A percentile compares a stretch with the other conserved stretches of the same genome.
phyloP scores from a whole-genome alignment of 2,329 filamentous ascomycete species.

The Leptosphaerulina australis region DNA sequence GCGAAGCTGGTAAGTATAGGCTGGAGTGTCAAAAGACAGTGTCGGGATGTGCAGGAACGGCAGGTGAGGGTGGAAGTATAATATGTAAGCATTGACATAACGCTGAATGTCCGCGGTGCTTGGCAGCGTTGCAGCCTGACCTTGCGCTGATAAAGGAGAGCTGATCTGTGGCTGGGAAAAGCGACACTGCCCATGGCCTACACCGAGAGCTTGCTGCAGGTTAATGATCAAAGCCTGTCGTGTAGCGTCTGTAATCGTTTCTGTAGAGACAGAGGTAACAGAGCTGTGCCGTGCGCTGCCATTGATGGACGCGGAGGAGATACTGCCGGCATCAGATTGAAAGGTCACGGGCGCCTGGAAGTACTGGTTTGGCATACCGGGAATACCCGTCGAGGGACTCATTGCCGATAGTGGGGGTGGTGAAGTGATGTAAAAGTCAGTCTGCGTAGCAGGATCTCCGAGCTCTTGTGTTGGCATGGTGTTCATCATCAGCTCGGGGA shows the following conservation, averaged over 20 bases:
- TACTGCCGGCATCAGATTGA: conserved; percentile 68
- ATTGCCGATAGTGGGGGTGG: conserved; percentile 76
- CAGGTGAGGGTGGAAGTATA: conserved; percentile 90
- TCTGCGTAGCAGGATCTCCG: conserved; percentile 69
- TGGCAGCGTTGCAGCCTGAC: conserved; percentile 67
- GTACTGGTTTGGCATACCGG: conserved; percentile 65
- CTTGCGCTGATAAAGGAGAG: conserved; percentile 55
- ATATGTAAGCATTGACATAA: conserved; percentile 87
- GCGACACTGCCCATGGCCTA: conserved; percentile 60
- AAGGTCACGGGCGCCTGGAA: conserved; percentile 71
- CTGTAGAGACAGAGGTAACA: conserved; percentile 65
- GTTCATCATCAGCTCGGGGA: conserved; percentile 70
- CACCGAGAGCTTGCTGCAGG: conserved; percentile 64
- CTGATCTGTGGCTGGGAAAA: conserved; percentile 65
- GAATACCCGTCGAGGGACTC: conserved; percentile 70
- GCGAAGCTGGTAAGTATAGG: conserved; percentile 66
- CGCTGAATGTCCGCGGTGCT: conserved; percentile 85
- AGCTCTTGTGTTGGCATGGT: conserved; percentile 80
- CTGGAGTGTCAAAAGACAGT: conserved; percentile 82
- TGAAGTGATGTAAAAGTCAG: conserved; percentile 78
- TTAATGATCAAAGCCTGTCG: conserved; percentile 67
- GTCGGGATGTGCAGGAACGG: conserved; percentile 95
- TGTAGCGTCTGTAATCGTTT: conserved; percentile 70
- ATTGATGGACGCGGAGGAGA: conserved; percentile 71
- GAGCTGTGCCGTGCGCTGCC: conserved; percentile 68